These are phyloP conservation scores for Punica granatum DNA, from an alignment of 345 rosid genomes.

Conservation along the genomic window DNA sequence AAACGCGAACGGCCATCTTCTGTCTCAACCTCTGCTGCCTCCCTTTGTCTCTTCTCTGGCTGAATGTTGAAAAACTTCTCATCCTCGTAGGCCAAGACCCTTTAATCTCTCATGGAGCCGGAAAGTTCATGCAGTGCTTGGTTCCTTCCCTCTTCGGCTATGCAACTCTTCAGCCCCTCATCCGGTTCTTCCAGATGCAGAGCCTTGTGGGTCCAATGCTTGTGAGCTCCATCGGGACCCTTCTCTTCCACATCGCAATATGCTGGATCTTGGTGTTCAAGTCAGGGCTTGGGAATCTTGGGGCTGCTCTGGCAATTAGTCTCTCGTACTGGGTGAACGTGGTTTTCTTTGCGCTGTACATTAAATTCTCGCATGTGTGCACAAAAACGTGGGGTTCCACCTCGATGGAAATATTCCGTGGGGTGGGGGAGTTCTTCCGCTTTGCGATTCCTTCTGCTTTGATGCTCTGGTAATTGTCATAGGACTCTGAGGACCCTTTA, in stretches of 20 bases:
- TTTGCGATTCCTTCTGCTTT: constrained; percentile 34
- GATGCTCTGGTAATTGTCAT: constrained; percentile 30
- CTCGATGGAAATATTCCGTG: constrained; percentile 21
- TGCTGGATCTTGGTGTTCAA: constrained; percentile 11
- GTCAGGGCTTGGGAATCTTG: constrained; percentile 21
- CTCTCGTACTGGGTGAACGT: constrained; percentile 31
- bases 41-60: constrained; percentile 6
- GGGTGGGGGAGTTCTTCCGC: constrained; percentile 22
- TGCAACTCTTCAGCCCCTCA: constrained; percentile 25
- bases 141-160: constrained; percentile 31
- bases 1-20: constrained; percentile 7
- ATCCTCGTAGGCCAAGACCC: constrained; percentile 18
- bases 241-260: background rate
- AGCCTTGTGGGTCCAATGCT: background rate
- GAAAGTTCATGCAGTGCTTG: constrained; percentile 18
- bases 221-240: background rate
- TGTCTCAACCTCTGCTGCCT: constrained; percentile 10
- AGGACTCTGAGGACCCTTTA: background rate
- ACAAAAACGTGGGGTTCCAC: constrained; percentile 33
- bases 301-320: constrained; percentile 22
- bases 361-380: constrained; percentile 14
- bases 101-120: constrained; percentile 20
- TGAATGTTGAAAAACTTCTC: constrained; percentile 3
- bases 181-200: constrained; percentile 27
- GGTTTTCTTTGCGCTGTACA: constrained; percentile 5